Evolutionary conservation across 1,284 basidiomycete species (phyloP).

Genomic region (Leccinum subrobustum): DNA sequence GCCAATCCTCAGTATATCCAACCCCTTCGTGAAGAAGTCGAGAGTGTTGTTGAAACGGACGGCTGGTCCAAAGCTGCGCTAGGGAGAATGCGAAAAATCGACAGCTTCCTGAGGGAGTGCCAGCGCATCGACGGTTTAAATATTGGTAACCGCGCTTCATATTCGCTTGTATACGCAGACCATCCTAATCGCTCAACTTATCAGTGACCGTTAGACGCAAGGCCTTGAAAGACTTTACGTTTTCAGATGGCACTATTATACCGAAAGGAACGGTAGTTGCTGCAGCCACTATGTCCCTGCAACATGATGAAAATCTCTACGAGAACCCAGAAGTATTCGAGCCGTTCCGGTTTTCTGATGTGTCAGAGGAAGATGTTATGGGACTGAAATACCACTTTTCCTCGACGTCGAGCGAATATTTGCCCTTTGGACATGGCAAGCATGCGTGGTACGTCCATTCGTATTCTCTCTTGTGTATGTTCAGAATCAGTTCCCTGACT

Average conservation of each 20-base stretch:
- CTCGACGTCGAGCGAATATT: constrained; percentile 9
- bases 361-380: constrained; percentile 14
- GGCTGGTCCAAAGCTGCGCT: constrained; percentile 45
- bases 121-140: constrained; percentile 30
- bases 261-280: constrained; percentile 36
- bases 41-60: constrained; percentile 33
- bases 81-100: constrained; percentile 41
- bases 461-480: neutral
- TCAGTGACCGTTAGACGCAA: constrained; percentile 35
- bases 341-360: constrained; percentile 33
- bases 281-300: constrained; percentile 22
- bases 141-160: constrained; percentile 20
- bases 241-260: constrained; percentile 42
- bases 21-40: constrained; percentile 44
- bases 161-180: neutral
- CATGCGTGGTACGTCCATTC: constrained; percentile 14
- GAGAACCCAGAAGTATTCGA: constrained; percentile 29
- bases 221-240: constrained; percentile 36
- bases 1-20: constrained; percentile 31
- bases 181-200: neutral
- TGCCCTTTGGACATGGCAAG: constrained; percentile 18
- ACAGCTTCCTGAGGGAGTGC: constrained; percentile 48
- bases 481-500: neutral
- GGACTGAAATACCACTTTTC: constrained; percentile 17
- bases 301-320: constrained; percentile 30